Evolutionary conservation across 2,329 filamentous ascomycete genomes (phyloP), one percentile per base, ranked within the genome.

Genomic region (Penicillium sp.): DNA sequence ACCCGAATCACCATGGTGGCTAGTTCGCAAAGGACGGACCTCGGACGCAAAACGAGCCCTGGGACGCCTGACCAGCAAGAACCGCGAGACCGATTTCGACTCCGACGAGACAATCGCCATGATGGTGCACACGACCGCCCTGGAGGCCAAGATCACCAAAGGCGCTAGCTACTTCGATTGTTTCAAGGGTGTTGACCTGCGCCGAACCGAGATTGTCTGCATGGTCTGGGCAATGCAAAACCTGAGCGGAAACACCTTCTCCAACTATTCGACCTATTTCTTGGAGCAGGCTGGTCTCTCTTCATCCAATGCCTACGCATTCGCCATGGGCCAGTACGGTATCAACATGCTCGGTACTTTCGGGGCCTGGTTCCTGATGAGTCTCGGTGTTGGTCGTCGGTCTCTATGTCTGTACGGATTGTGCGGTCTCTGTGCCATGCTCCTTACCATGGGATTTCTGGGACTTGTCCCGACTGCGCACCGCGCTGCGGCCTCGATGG

Each of bases 121-220:
- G 88, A 95, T 95, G 87, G 82, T 89, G 1, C 88, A 95, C 65
- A 95, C 89, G 0, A 91, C 87, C 0, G 86, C 86, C 0, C 75
- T 95, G 9, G 90, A 95, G 67, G 79, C 88, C 64, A 76, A 82
- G 69, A 87, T 89, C 46, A 90, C 87, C 3, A 73, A 75, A 6
- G 89, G 89, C 27, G 82, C 87, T 5, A 83, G 78, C 46, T 95
- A 93, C 68, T 71, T 81, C 60, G 89, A 95, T 68, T 95, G 89
- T 72, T 95, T 95, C 79, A 84, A 79, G 66, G 89, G 89, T 9
- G 80, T 81, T 10, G 85, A 95, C 64, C 75, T 85, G 42, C 85
- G 89, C 50, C 82, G 90, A 24, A 95, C 89, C 1, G 89, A 88
- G 66, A 84, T 86, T 57, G 77, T 82, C 24, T 81, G 80, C 52